Percentiles rank a stretch among this genome's conserved stretches.
phyloP scores from a whole-genome alignment of 805 yeast genomes.

The Candida saitoana region DNA sequence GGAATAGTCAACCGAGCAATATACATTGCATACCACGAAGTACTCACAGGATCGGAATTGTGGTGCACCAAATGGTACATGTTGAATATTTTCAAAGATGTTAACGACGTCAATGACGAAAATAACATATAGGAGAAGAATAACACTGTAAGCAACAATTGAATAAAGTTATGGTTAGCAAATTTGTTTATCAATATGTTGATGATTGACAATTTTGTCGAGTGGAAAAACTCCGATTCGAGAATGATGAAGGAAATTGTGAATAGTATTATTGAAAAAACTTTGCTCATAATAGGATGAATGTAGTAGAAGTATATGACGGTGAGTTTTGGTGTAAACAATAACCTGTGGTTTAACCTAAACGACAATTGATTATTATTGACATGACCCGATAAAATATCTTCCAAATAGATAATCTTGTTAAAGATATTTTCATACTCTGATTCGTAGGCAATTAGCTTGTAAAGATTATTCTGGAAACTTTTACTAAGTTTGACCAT shows the following conservation, averaged over 20 bases:
- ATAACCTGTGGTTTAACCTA: slow-evolving; percentile 17
- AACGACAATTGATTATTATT: slow-evolving; percentile 16
- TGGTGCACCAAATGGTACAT: slow-evolving; percentile 70
- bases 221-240: slow-evolving; percentile 75
- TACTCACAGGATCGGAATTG: slow-evolving; percentile 69
- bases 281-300: slow-evolving; percentile 44
- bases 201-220: slow-evolving; percentile 59
- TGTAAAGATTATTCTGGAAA: slow-evolving; percentile 49
- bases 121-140: slow-evolving; percentile 61
- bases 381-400: slow-evolving; percentile 43
- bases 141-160: slow-evolving; percentile 39
- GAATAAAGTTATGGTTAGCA: slow-evolving; percentile 18
- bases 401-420: slow-evolving; percentile 53
- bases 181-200: slow-evolving; percentile 37
- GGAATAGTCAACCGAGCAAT: slow-evolving; percentile 82
- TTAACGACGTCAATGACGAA: slow-evolving; percentile 61
- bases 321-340: slow-evolving; percentile 37
- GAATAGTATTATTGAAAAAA: slow-evolving; percentile 40
- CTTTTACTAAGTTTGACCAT: slow-evolving; percentile 50
- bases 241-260: slow-evolving; percentile 49
- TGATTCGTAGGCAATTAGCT: slow-evolving; percentile 50
- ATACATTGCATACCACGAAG: slow-evolving; percentile 74
- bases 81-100: slow-evolving; percentile 66
- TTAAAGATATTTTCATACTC: slow-evolving; percentile 51
- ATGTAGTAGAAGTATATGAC: slow-evolving; percentile 40